phyloP scores from a whole-genome alignment of 805 yeast genomes.

The Ogataea allantospora region DNA sequence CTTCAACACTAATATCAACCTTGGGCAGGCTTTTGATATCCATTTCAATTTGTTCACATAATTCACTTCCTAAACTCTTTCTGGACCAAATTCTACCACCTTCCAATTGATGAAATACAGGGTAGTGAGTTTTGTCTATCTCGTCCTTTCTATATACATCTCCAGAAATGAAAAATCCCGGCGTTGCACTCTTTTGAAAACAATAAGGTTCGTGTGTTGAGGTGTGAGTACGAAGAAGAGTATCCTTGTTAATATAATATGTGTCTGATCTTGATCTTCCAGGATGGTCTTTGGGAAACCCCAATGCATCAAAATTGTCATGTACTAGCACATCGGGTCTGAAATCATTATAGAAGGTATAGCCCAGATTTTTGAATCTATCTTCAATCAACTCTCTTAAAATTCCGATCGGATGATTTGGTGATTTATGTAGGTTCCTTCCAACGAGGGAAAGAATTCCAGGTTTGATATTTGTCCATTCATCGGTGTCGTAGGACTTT shows the following conservation, averaged over 20 bases:
- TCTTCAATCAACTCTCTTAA: constrained; percentile 69
- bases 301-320: constrained; percentile 89
- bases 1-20: constrained; percentile 73
- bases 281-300: constrained; percentile 89
- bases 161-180: constrained; percentile 90
- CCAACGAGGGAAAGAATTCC: constrained; percentile 66
- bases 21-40: constrained; percentile 69
- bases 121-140: constrained; percentile 93
- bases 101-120: constrained; percentile 97
- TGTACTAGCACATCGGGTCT: constrained; percentile 77
- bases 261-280: constrained; percentile 93
- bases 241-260: constrained; percentile 74
- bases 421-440: constrained; percentile 69
- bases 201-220: constrained; percentile 95
- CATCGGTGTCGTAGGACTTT: constrained; percentile 57
- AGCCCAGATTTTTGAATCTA: constrained; percentile 63
- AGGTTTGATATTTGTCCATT: constrained; percentile 83
- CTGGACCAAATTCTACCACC: constrained; percentile 88
- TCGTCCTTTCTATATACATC: constrained; percentile 96
- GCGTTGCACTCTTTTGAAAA: constrained; percentile 60
- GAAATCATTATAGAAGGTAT: constrained; percentile 76
- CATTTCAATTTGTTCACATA: constrained; percentile 44
- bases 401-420: constrained; percentile 87
- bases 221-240: constrained; percentile 86
- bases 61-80: constrained; percentile 34